Percentiles rank a stretch among this genome's conserved stretches.
These are phyloP conservation scores for Dactylellina sp. DNA, from an alignment of 2,329 filamentous ascomycete species.

Conservation along the genomic window DNA sequence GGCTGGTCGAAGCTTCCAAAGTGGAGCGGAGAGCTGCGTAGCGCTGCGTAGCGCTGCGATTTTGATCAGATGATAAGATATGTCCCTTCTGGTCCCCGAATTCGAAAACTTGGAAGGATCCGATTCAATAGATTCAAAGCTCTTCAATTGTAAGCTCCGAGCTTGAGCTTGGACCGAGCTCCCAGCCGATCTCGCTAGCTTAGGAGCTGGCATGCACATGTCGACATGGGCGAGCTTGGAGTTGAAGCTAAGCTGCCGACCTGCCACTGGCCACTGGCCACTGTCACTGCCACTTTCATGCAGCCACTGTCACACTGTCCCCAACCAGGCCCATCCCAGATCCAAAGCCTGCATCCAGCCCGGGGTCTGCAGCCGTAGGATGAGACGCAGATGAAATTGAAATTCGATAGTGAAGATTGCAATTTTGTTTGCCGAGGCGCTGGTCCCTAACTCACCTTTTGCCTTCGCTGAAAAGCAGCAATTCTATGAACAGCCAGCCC, in stretches of 20 bases:
- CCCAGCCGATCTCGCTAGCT: slow-evolving; percentile 1
- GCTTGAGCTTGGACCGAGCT: too few species aligned
- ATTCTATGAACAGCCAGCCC: too few species aligned
- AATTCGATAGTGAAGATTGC: neutral
- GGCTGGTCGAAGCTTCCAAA: neutral
- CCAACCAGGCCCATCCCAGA: slow-evolving; percentile 2
- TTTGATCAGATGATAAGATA: too few species aligned
- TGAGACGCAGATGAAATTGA: slow-evolving; percentile 23
- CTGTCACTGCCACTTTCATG: slow-evolving; percentile 13
- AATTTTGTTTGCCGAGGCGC: too few species aligned
- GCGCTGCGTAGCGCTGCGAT: too few species aligned
- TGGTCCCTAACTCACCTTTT: too few species aligned
- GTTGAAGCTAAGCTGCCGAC: neutral
- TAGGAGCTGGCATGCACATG: slow-evolving; percentile 18
- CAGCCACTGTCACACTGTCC: slow-evolving; percentile 8
- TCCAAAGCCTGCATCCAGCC: slow-evolving; percentile 1
- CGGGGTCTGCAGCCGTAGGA: slow-evolving; percentile 12
- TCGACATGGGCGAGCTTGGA: neutral
- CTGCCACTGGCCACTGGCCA: slow-evolving; percentile 7
- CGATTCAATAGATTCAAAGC: too few species aligned
- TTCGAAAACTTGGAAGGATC: too few species aligned
- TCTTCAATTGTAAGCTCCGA: too few species aligned
- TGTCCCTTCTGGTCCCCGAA: neutral
- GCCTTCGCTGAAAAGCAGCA: too few species aligned
- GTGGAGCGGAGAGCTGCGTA: neutral